These are phyloP conservation scores for Diaporthe destruens DNA, from an alignment of 2,329 filamentous ascomycete genomes.

Conservation along the genomic window DNA sequence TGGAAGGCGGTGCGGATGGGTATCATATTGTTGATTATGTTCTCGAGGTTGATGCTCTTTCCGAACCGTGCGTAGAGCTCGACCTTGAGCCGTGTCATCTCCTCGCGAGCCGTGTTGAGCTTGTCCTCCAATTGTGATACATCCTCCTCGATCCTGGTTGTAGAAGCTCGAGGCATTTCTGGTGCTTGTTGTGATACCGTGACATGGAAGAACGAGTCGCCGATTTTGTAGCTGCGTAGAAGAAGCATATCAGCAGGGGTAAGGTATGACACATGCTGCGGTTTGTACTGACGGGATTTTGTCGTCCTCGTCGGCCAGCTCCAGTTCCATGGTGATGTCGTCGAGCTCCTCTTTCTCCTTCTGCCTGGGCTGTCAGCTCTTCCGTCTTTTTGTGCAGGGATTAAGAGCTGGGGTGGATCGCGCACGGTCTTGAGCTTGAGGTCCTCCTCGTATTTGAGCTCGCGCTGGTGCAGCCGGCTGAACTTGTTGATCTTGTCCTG, in stretches of 20 bases:
- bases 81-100: slow-evolving; percentile 92
- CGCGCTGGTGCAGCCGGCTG: slow-evolving; percentile 91
- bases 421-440: slow-evolving; percentile 82
- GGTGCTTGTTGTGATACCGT: slow-evolving; percentile 88
- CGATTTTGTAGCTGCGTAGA: slow-evolving; percentile 87
- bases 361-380: slow-evolving; percentile 60
- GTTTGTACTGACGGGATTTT: slow-evolving; percentile 79
- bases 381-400: not conserved
- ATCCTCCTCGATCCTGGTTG: slow-evolving; percentile 80
- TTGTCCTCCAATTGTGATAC: slow-evolving; percentile 82
- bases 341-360: slow-evolving; percentile 99
- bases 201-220: slow-evolving; percentile 93
- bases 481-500: slow-evolving; percentile 99
- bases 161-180: slow-evolving; percentile 82
- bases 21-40: slow-evolving; percentile 63
- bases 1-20: not conserved
- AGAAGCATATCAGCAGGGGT: not conserved
- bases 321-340: slow-evolving; percentile 89
- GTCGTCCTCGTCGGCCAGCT: slow-evolving; percentile 95
- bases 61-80: slow-evolving; percentile 95
- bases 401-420: slow-evolving; percentile 18
- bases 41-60: slow-evolving; percentile 95
- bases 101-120: slow-evolving; percentile 79
- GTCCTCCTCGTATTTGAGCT: slow-evolving; percentile 82
- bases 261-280: not conserved